A percentile compares a stretch with the other conserved stretches of the same genome.
These are phyloP conservation scores for Claviceps sp. DNA, from an alignment of 2,329 filamentous ascomycete genomes.

Conservation along the genomic window DNA sequence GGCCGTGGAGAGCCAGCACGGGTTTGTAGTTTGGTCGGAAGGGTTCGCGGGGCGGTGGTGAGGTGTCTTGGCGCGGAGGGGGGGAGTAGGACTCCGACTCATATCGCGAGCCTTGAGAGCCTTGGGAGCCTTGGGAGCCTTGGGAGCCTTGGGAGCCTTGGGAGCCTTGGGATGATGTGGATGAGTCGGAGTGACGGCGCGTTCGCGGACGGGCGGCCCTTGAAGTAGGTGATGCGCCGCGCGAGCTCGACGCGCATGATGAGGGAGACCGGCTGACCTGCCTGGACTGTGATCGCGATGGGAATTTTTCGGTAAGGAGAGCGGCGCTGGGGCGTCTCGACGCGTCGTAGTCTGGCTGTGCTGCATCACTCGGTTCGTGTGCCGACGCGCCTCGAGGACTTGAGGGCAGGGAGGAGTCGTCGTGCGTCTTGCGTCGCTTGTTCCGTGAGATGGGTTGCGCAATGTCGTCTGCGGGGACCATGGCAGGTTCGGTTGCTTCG, in stretches of 20 bases:
- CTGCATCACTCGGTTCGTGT: neutral
- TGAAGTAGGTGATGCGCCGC: constrained; percentile 19
- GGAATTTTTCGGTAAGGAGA: constrained; percentile 14
- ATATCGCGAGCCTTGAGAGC: too few species aligned
- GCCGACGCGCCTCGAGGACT: constrained; percentile 11
- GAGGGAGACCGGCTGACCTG: constrained; percentile 19
- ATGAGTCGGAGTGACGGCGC: constrained; percentile 16
- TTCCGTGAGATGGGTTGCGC: constrained; percentile 13
- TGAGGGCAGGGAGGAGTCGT: constrained; percentile 16
- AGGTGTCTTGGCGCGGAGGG: constrained; percentile 12
- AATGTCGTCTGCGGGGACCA: constrained; percentile 17
- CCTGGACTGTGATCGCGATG: constrained; percentile 16
- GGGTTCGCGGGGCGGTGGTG: constrained; percentile 32
- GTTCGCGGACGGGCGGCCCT: constrained; percentile 16
- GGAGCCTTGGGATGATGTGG: constrained; percentile 18
- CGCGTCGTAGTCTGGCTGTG: constrained; percentile 1
- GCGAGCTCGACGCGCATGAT: constrained; percentile 23
- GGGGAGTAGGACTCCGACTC: constrained; percentile 7
- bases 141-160: constrained; percentile 1
- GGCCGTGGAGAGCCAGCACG: constrained; percentile 60
- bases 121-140: too few species aligned
- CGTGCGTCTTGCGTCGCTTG: constrained; percentile 22
- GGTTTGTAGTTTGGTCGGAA: constrained; percentile 53
- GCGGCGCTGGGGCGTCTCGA: constrained; percentile 11
- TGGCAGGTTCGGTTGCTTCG: constrained; percentile 7